Percentiles rank a stretch among this genome's conserved stretches.
Conservation (phyloP, 2,329 filamentous ascomycete species). For the Polytolypa hystricis region DNA sequence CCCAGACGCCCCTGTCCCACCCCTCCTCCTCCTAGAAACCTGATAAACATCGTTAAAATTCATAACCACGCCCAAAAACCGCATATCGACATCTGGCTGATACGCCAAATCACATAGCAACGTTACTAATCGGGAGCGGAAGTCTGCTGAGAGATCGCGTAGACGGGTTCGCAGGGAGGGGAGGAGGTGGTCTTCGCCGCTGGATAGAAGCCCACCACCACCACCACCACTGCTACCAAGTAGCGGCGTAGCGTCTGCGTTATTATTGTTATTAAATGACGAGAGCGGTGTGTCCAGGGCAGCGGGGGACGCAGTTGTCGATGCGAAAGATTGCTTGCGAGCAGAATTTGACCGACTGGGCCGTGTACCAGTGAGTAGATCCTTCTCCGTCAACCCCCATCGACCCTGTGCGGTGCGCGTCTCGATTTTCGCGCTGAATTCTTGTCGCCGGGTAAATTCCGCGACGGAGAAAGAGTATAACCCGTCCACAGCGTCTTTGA, state of each 20-base stretch:
- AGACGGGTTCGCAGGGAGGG: constrained; percentile 65
- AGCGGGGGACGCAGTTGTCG: constrained; percentile 14
- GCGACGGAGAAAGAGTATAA: constrained; percentile 91
- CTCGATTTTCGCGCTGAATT: constrained; percentile 63
- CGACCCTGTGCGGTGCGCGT: constrained; percentile 52
- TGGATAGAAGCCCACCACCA: constrained; percentile 3
- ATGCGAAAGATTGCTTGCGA: constrained; percentile 1
- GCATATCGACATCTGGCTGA: constrained; percentile 88
- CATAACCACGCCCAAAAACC: constrained; percentile 93
- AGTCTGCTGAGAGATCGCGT: constrained; percentile 60
- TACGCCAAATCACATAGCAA: constrained; percentile 83
- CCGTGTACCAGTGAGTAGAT: constrained; percentile 25
- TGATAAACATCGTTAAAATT: constrained; percentile 98
- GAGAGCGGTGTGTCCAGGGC: constrained; percentile 11
- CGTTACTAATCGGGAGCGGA: constrained; percentile 64
- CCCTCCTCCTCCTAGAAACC: constrained; percentile 53
- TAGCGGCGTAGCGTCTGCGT: neutral
- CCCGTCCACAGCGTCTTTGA: constrained; percentile 86
- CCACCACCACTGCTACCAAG: constrained; percentile 4
- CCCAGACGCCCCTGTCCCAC: constrained; percentile 22
- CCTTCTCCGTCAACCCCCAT: constrained; percentile 52
- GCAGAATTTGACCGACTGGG: constrained; percentile 16
- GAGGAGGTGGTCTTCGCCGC: constrained; percentile 53
- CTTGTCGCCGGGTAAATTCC: constrained; percentile 86
- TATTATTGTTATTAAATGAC: neutral